A percentile compares a stretch with the other conserved stretches of the same genome.
phyloP scores from a whole-genome alignment of 2,329 filamentous ascomycete species.

The Diaporthe batatas region DNA sequence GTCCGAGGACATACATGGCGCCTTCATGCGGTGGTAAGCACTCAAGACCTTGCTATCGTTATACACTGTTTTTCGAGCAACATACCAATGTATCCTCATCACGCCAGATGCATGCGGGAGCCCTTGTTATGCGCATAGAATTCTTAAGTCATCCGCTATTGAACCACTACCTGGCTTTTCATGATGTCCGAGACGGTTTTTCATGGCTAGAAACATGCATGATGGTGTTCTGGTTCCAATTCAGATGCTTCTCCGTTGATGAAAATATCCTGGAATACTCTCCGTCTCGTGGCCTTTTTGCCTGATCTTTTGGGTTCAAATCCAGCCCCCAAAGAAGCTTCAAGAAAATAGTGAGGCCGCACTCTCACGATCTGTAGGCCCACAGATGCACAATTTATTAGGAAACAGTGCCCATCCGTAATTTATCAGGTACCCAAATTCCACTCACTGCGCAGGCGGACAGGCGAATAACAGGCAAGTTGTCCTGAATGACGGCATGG shows the following conservation, averaged over 20 bases:
- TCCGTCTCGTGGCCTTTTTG: not conserved
- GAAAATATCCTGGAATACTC: not conserved
- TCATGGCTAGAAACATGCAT: not conserved
- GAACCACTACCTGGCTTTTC: not conserved
- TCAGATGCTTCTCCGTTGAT: not conserved
- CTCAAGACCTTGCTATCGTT: no score
- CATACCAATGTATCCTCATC: not conserved
- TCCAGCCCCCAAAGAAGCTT: conserved; percentile 9
- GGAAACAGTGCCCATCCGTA: not conserved
- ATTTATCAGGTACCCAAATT: not conserved
- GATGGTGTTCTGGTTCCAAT: not conserved
- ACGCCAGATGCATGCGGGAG: not conserved
- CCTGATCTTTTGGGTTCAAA: not conserved
- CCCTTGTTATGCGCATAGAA: not conserved
- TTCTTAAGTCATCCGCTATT: not conserved
- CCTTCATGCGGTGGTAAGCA: no score
- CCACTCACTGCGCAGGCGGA: not conserved
- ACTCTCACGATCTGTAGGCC: not conserved
- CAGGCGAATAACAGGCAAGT: not conserved
- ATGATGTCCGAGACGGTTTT: not conserved
- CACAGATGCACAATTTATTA: not conserved
- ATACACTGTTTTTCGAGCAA: not conserved
- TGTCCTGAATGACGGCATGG: no score
- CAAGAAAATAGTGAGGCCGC: not conserved
- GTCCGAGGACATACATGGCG: no score